Evolutionary conservation across 371 early-diverging fungal species (phyloP).

Genomic region (Quaeritorhiza haematococci): DNA sequence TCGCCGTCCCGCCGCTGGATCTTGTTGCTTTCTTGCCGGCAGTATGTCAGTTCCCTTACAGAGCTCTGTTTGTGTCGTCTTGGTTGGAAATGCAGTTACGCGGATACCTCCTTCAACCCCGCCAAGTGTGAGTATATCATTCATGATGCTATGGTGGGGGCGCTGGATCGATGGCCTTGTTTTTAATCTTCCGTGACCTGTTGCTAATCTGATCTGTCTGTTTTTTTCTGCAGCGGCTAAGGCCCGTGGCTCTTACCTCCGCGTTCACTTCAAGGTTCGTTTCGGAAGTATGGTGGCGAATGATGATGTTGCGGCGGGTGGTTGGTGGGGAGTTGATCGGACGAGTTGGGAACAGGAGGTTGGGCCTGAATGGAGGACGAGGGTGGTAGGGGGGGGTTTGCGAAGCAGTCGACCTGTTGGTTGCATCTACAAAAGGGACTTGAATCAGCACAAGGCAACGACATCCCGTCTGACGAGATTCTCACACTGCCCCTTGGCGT

Average conservation of each 20-base stretch:
- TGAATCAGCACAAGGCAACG: neutral
- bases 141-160: neutral
- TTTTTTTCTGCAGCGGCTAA: slow-evolving; percentile 60
- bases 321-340: too few species aligned
- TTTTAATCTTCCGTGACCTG: neutral
- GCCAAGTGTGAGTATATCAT: slow-evolving; percentile 45
- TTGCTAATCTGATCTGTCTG: neutral
- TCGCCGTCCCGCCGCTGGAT: too few species aligned
- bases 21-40: too few species aligned
- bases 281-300: too few species aligned
- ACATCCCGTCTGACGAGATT: slow-evolving; percentile 2
- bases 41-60: too few species aligned
- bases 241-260: slow-evolving; percentile 93
- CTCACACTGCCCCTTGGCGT: neutral
- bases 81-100: slow-evolving; percentile 31
- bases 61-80: too few species aligned
- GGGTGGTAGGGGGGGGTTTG: too few species aligned
- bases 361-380: too few species aligned
- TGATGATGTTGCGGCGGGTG: too few species aligned
- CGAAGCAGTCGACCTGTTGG: too few species aligned
- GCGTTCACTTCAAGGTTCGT: slow-evolving; percentile 92
- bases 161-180: neutral
- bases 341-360: too few species aligned
- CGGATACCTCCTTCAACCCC: slow-evolving; percentile 53
- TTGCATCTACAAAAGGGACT: neutral